Evolutionary conservation across 352 stramenopile genomes (phyloP).

Genomic region (Pythium aphanidermatum): DNA sequence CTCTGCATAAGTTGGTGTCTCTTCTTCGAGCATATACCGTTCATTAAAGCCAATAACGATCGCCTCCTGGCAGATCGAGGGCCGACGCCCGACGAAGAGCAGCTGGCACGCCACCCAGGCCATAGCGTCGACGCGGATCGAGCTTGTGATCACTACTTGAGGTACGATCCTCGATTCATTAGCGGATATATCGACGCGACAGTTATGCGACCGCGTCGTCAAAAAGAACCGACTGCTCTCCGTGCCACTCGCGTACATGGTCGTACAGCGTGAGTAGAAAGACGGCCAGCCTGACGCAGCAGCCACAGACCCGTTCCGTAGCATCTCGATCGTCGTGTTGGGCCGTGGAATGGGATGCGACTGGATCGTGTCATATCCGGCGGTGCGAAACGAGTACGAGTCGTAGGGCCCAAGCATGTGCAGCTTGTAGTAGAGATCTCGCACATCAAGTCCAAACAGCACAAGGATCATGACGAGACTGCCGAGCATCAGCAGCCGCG

Average conservation of each 20-base stretch:
- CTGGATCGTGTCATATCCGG: constrained; percentile 5
- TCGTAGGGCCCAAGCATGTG: constrained; percentile 13
- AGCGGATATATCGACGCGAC: constrained; percentile 1
- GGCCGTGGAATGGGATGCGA: constrained; percentile 4
- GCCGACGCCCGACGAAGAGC: constrained; percentile 4
- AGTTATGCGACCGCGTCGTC: constrained; percentile 6
- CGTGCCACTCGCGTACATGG: constrained; percentile 4
- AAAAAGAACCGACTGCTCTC: constrained; percentile 9
- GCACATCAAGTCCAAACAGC: constrained; percentile 9
- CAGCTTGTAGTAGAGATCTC: constrained; percentile 18
- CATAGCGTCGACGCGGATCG: constrained; percentile 12
- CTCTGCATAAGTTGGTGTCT: constrained; percentile 1
- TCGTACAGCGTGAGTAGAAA: constrained; percentile 12
- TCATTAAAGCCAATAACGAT: constrained; percentile 11
- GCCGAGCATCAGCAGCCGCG: constrained; percentile 4
- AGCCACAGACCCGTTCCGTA: neutral
- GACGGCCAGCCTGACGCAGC: constrained; percentile 14
- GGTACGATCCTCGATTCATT: constrained; percentile 3
- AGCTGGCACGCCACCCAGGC: constrained; percentile 6
- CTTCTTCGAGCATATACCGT: constrained; percentile 10
- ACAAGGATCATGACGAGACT: constrained; percentile 12
- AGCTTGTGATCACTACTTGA: constrained; percentile 7
- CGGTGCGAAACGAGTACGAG: constrained; percentile 13
- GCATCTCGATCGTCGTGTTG: constrained; percentile 4
- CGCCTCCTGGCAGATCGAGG: constrained; percentile 13